Conservation (phyloP, 345 rosid species). For the rapeseed (Brassica napus) region Da-Ae NC_063449.1:4160001-4160500, state of each 20-base stretch:
- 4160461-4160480: conserved; percentile 13
- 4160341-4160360: conserved; percentile 98
- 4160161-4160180: conserved; percentile 75
- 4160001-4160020: conserved; percentile 53
- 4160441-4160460: conserved; percentile 11
- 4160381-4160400: conserved; percentile 34
- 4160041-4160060: conserved; percentile 48
- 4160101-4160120: conserved; percentile 94
- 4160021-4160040: conserved; percentile 43
- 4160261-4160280: conserved; percentile 89
- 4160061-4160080: conserved; percentile 44
- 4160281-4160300: conserved; percentile 89
- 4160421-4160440: conserved; percentile 6
- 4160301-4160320: conserved; percentile 63
- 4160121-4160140: conserved; percentile 91
- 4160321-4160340: conserved; percentile 80
- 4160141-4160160: conserved; percentile 80
- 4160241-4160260: conserved; percentile 60
- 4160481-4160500: conserved; percentile 26
- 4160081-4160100: conserved; percentile 62
- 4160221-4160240: conserved; percentile 27
- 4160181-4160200: conserved; percentile 42
- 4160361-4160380: conserved; percentile 94
- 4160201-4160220: conserved; percentile 33
- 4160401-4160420: conserved; percentile 7